Evolutionary conservation across 2,329 filamentous ascomycete species (phyloP), one percentile per base, ranked within the genome.

Genomic region (Talaromyces sp.): DNA sequence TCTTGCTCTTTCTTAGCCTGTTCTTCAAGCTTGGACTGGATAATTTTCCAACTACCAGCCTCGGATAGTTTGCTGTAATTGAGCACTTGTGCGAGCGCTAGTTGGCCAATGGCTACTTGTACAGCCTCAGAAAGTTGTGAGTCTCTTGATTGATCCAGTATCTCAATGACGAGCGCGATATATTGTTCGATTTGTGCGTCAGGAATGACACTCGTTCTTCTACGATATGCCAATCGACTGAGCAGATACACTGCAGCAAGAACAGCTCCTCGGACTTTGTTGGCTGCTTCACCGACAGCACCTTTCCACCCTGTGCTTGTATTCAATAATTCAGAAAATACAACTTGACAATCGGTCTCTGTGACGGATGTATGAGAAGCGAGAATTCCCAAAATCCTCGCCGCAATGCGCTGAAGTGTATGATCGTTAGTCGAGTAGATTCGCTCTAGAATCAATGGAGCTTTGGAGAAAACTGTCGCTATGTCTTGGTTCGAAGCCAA

Each of bases 1-100:
- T 96, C 93, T 64, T 91, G 91, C 9, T 92, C 90, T 65, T 90
- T 88, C 73, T 93, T 95, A 10, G 91, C 89, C 66, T 89, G 86
- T 0, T 83, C 81, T 6, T 86, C 82, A 0, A 97, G 80, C 7
- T 87, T 85, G 19, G 88, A 83, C 27, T 88, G 82, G 14, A 93
- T 79, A 1, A 82, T 75, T 56, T 81, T 76, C 69, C 76, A 70
- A 68, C 72, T 39, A 39, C 69, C 67, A 64, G 69, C 65, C 19
- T 72, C 70, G 16, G 71, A 67, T 24, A 77, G 65, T n/a, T 70
- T 69, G 41, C 73, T 64, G 65, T 75, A 68, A 65, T 74, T 68
- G 65, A 89, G 73, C 10, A 86, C 81, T 2, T 81, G 80, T 68
- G 87, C 87, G 22, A 89, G 80, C 73, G 84, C 84, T 13, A 90